A percentile compares a stretch with the other conserved stretches of the same genome.
Conservation (phyloP, 192 early-diverging fungal species). For the Funneliformis geosporum region DNA sequence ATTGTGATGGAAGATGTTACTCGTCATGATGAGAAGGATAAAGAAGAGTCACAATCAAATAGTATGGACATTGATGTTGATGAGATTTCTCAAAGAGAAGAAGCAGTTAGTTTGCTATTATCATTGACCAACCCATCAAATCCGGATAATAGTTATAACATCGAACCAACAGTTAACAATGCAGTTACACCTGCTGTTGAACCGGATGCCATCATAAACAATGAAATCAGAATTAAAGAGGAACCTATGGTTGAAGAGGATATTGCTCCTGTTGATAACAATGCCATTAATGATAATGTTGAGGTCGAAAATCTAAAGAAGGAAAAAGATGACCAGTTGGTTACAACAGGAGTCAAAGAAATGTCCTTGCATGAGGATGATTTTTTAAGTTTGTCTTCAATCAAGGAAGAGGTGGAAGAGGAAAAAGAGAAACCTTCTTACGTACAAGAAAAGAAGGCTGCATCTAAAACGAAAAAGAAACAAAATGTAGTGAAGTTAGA, state of each 20-base stretch:
- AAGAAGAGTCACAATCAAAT: not conserved
- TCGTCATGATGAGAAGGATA: not conserved
- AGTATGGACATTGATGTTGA: not conserved
- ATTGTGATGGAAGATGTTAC: not conserved
- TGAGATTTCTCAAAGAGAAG: too few species aligned
- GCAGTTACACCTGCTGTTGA: not conserved
- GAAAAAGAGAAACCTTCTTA: not conserved
- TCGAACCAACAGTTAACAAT: not conserved
- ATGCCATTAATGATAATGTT: not conserved
- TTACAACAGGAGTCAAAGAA: not conserved
- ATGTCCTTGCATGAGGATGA: not conserved
- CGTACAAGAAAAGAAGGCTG: not conserved
- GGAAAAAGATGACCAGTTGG: not conserved
- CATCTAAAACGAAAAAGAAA: not conserved
- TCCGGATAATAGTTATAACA: not conserved
- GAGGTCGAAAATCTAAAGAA: not conserved
- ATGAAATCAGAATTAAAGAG: slow-evolving; percentile 13
- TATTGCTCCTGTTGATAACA: slow-evolving; percentile 32
- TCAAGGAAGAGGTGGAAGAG: not conserved
- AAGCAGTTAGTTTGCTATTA: not conserved
- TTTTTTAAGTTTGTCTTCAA: not conserved
- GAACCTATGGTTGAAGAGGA: slow-evolving; percentile 36
- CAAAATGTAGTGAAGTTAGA: not conserved
- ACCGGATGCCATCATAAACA: not conserved
- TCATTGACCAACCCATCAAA: not conserved